Conservation (phyloP, 768 basidiomycete genomes). For the Stropharia rugosoannulata region DNA sequence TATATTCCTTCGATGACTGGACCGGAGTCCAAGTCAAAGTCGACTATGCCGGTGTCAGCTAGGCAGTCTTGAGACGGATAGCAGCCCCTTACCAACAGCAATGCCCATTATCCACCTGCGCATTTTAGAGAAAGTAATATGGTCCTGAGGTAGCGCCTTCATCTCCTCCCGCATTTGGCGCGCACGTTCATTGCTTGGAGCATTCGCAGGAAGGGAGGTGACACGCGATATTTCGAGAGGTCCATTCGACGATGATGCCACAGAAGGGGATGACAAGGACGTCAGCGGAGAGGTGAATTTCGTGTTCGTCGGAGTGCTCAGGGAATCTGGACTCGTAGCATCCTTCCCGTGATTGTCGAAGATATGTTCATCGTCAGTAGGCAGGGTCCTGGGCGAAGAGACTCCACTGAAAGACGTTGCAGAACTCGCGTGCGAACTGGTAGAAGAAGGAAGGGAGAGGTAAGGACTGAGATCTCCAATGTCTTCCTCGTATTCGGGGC, state of each 20-base stretch:
- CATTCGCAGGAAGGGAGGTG: conserved; percentile 39
- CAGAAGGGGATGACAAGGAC: conserved; percentile 19
- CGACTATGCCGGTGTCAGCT: conserved; percentile 42
- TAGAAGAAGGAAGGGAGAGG: conserved; percentile 16
- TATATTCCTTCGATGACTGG: conserved; percentile 74
- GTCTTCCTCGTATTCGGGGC: conserved; percentile 22
- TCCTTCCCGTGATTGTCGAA: conserved; percentile 8
- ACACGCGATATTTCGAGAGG: conserved; percentile 37
- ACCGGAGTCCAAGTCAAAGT: conserved; percentile 88
- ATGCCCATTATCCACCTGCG: conserved; percentile 69
- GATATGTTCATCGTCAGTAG: conserved; percentile 11
- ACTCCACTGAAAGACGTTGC: conserved; percentile 14
- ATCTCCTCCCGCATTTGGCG: conserved; percentile 32
- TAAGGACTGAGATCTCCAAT: conserved; percentile 26
- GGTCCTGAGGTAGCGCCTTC: conserved; percentile 45
- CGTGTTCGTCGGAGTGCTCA: conserved; percentile 15
- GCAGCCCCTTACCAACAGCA: conserved; percentile 54
- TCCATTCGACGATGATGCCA: conserved; percentile 8
- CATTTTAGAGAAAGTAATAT: conserved; percentile 46
- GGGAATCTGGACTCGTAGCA: conserved; percentile 7
- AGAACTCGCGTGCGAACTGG: conserved; percentile 20
- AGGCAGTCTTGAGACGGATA: not conserved
- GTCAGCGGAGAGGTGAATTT: conserved; percentile 8
- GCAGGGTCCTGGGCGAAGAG: conserved; percentile 5
- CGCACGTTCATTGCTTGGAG: conserved; percentile 25